Conservation (phyloP, 352 stramenopile species). For the Aphanomyces euteiches region DNA sequence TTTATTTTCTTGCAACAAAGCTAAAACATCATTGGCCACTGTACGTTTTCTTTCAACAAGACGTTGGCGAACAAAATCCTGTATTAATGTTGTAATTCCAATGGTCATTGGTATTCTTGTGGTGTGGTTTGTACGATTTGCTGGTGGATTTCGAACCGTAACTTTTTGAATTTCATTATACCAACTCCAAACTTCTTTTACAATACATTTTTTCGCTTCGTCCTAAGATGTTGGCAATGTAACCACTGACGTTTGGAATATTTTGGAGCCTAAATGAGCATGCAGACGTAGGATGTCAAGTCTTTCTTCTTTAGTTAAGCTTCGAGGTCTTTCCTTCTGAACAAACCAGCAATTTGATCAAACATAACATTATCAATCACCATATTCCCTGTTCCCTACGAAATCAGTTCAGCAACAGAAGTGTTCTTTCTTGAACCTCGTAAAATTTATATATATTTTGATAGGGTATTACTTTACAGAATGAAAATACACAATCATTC, state of each 20-base stretch:
- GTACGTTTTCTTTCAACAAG: neutral
- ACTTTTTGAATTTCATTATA: neutral
- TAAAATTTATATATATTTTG: no score
- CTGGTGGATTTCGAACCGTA: neutral
- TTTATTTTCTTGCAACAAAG: neutral
- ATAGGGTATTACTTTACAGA: no score
- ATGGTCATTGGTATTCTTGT: neutral
- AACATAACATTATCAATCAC: no score
- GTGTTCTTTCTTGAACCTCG: no score
- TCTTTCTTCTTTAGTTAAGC: conserved; percentile 5
- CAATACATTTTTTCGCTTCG: neutral
- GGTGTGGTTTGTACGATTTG: neutral
- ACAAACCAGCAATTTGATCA: no score
- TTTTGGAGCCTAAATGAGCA: neutral
- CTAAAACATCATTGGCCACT: neutral
- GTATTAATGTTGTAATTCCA: neutral
- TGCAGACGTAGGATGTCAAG: conserved; percentile 3
- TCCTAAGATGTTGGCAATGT: neutral
- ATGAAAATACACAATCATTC: no score
- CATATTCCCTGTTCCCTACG: no score
- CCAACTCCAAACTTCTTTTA: neutral
- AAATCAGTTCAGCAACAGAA: no score
- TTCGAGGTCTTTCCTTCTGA: no score
- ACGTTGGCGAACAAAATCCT: conserved; percentile 2
- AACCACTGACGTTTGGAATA: neutral